Evolutionary conservation across 2,329 filamentous ascomycete species (phyloP), one percentile per base, ranked within the genome.

Genomic region (Huntiella omanensis): DNA sequence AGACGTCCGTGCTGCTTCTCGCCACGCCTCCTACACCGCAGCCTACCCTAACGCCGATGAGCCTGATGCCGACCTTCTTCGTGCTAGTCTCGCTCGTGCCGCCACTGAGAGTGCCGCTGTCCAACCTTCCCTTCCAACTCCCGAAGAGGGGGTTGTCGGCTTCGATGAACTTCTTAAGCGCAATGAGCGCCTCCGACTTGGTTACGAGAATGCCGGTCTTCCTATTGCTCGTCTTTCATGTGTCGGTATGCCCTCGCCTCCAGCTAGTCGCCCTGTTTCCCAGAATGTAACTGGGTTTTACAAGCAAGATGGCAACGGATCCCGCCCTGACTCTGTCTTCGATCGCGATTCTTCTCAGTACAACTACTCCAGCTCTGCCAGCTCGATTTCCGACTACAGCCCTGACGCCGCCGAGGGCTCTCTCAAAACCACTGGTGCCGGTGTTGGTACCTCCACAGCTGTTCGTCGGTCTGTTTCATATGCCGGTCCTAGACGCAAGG

Each of bases 161-260:
- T 49, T 49, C 11, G 47, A 49, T 10, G 43, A 49, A 33, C 39
- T 49, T n/a, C 43, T 35, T 4, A 44, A 49, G 16, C 47, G 47
- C 28, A 49, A 49, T 40, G 47, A 49, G 34, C 43, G 43, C 10
- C 33, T 33, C 10, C 22, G 22, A 8, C n/a, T 49, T 7, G 47
- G 47, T 16, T 49, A 49, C 13, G 47, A 49, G 7, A 49, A 43
- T 40, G 41, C 39, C 7, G 47, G 43, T 7, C 43, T 49, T 35
- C 47, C 47, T 13, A 49, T 49, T 33, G 47, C 47, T 16, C 47
- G 47, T 10, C 43, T 49, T n/a, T 45, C 47, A n/a, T 37, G 35
- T 17, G 35, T 37, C 16, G 47, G 47, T 28, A 49, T 49, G 35
- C 43, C 47, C n/a, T 46, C 47, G 13, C 47, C 47, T 4, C 47